phyloP scores from a whole-genome alignment of 306 rosid genomes.

The Cucurbita ficifolia region DNA sequence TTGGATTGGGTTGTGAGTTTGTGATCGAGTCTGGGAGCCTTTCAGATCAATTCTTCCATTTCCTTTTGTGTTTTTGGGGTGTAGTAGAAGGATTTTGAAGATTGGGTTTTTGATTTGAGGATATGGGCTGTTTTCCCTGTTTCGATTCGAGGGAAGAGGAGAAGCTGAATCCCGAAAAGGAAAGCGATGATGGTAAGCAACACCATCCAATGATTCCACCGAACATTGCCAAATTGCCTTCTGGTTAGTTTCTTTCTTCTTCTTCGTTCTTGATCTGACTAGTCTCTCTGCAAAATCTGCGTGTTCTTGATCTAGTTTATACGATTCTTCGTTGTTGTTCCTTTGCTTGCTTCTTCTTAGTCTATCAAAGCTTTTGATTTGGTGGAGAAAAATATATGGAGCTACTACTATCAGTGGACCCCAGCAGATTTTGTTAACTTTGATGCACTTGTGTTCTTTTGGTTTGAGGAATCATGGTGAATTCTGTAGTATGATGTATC shows the following conservation, averaged over 20 bases:
- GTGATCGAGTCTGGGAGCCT: conserved; percentile 18
- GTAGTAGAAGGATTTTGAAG: background rate
- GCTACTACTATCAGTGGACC: background rate
- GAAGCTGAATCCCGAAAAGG: conserved; percentile 52
- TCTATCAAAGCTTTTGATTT: background rate
- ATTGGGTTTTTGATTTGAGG: conserved; percentile 14
- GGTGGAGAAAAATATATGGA: background rate
- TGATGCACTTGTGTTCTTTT: background rate
- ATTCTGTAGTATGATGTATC: background rate
- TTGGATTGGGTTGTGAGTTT: conserved; percentile 18
- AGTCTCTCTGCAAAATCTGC: conserved; percentile 19
- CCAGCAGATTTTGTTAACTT: background rate
- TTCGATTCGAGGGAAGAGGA: conserved; percentile 90
- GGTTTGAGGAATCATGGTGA: background rate
- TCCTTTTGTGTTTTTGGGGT: conserved; percentile 2
- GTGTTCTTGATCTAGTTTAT: conserved; percentile 16
- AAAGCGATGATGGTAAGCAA: conserved; percentile 36
- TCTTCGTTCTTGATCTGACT: background rate
- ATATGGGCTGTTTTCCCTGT: conserved; percentile 86
- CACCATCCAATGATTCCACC: conserved; percentile 22
- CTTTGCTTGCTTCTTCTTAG: background rate
- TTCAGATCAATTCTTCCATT: background rate
- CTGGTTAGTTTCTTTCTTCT: conserved; percentile 34
- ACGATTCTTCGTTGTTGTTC: background rate
- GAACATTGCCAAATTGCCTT: conserved; percentile 52